These are phyloP conservation scores for Solanum piurae DNA, from an alignment of 257 asterid genomes.

Conservation along the genomic window DNA sequence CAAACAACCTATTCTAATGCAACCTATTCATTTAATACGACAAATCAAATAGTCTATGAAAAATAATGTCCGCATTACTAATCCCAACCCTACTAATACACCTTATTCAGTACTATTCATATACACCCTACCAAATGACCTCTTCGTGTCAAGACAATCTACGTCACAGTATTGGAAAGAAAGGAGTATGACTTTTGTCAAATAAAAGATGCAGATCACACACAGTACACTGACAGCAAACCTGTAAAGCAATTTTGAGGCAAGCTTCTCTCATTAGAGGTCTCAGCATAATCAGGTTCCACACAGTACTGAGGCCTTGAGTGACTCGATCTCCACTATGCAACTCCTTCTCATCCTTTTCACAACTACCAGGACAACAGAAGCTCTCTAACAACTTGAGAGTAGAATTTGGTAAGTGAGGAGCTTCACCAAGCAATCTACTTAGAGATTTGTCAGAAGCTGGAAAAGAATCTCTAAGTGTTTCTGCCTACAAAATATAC, in stretches of 20 bases:
- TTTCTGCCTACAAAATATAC: conserved; percentile 62
- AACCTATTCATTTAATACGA: neutral
- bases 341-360: conserved; percentile 55
- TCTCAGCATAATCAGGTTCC: conserved; percentile 86
- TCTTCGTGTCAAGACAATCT: neutral
- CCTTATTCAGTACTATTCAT: neutral
- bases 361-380: conserved; percentile 69
- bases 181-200: neutral
- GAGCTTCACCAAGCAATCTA: conserved; percentile 90
- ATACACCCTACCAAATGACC: neutral
- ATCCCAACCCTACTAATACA: neutral
- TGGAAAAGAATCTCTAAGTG: conserved; percentile 82
- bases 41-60: neutral
- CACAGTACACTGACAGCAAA: conserved; percentile 12
- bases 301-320: conserved; percentile 88
- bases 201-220: conserved; percentile 2
- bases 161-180: neutral
- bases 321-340: conserved; percentile 87
- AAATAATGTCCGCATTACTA: neutral
- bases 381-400: conserved; percentile 67
- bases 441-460: conserved; percentile 93
- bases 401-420: conserved; percentile 72
- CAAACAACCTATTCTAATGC: neutral
- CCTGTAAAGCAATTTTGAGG: conserved; percentile 87
- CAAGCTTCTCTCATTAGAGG: conserved; percentile 88